Evolutionary conservation across 306 rosid species (phyloP), one percentile per base, ranked within the genome.

Genomic region (Gleditsia sinensis): DNA sequence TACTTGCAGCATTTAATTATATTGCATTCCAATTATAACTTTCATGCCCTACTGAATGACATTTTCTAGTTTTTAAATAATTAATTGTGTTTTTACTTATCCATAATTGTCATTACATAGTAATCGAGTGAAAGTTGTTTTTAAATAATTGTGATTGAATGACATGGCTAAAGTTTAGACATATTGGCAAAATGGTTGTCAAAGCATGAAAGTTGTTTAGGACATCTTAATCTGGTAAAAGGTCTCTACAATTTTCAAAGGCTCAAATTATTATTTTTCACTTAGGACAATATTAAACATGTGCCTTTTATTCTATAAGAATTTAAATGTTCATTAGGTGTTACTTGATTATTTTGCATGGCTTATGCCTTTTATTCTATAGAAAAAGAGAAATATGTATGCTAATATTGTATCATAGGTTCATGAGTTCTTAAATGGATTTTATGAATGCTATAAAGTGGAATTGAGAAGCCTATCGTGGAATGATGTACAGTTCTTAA

Each of bases 391-490:
- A 27, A 33, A 24, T 40, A 32, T 16, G 6, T 3, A 37, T 70
- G 42, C 57, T 69, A 55, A 20, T 42, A 60, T 19, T 32, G 33
- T 69, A 12, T 7, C 43, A n/a, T 67, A 40, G 42, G 49, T 66
- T 7, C 32, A 40, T 17, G 9, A 40, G 36, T 69, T 45, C 43
- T 71, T 62, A 54, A 77, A 62, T 58, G 69, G 9, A 74, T 75
- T 69, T 65, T 45, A n/a, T n/a, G n/a, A 67, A 69, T 43, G 69
- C 3, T 37, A 37, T 74, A 83, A 85, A 95, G 98, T 53, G 99
- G 99, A 28, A 95, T 94, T 72, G 87, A 92, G 89, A 95, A 95
- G 85, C 99, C 97, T 24, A 12, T 95, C 67, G 99, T 92, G 80
- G 98, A 90, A 49, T 92, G 36, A 28, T 32, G 36, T 71, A 16